Percentiles rank a stretch among this genome's conserved stretches.
These are phyloP conservation scores for Hemisphaericaspora nanyangensis DNA, from an alignment of 805 yeast genomes.

Conservation along the genomic window DNA sequence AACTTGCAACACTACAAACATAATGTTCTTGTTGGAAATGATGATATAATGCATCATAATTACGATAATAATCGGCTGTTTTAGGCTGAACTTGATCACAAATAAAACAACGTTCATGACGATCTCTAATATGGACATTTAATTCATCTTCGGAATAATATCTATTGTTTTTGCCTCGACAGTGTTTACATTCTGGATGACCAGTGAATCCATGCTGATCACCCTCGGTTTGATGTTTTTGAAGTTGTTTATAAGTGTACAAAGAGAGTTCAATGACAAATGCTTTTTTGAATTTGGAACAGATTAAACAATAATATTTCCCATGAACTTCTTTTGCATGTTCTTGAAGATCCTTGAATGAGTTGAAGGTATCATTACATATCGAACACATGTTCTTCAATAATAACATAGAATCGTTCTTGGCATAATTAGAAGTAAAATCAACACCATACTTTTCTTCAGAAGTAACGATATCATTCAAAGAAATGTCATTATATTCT, in stretches of 20 bases:
- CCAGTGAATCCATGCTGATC: constrained; percentile 79
- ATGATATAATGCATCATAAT: constrained; percentile 67
- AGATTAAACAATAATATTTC: constrained; percentile 65
- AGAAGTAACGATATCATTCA: constrained; percentile 24
- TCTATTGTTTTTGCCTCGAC: constrained; percentile 50
- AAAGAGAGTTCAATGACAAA: constrained; percentile 69
- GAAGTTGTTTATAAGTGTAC: constrained; percentile 58
- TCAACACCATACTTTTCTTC: constrained; percentile 50
- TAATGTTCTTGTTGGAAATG: constrained; percentile 77
- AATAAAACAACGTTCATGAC: constrained; percentile 85
- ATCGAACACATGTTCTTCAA: constrained; percentile 56
- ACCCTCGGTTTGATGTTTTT: constrained; percentile 68
- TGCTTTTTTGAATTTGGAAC: constrained; percentile 72
- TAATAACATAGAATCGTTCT: constrained; percentile 46
- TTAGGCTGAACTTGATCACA: constrained; percentile 76
- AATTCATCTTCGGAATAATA: constrained; percentile 90
- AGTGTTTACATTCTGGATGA: constrained; percentile 85
- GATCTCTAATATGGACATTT: constrained; percentile 72
- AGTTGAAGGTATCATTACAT: constrained; percentile 39
- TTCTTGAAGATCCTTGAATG: constrained; percentile 55
- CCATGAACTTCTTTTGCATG: constrained; percentile 68
- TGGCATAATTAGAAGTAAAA: constrained; percentile 54
- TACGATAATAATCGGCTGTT: constrained; percentile 55
- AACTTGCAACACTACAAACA: constrained; percentile 69
- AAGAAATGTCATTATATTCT: constrained; percentile 35